Conservation (phyloP, 495 filamentous ascomycete genomes). For the Chaetomium tenue region DNA sequence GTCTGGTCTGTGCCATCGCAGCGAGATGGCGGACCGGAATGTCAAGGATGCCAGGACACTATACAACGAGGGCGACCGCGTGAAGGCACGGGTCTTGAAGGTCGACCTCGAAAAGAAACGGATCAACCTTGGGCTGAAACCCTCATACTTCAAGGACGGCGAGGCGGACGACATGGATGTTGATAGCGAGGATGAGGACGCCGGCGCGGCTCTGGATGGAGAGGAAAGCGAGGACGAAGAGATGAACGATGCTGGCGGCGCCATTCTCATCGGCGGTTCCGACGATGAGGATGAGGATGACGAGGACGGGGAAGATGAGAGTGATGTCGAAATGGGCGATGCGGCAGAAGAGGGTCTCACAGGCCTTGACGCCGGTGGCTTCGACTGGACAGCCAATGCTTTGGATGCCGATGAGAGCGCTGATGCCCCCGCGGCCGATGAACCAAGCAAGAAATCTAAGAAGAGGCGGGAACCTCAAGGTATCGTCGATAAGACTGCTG, state of each 20-base stretch:
- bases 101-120: conserved; percentile 69
- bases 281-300: conserved; percentile 48
- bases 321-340: conserved; percentile 52
- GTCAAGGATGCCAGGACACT: conserved; percentile 78
- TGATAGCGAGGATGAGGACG: conserved; percentile 52
- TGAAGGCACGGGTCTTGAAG: conserved; percentile 84
- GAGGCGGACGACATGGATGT: conserved; percentile 54
- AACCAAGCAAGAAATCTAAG: conserved; percentile 66
- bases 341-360: conserved; percentile 33
- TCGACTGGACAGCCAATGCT: conserved; percentile 78
- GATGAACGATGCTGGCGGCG: conserved; percentile 54
- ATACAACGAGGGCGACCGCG: conserved; percentile 81
- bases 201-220: conserved; percentile 43
- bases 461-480: conserved; percentile 75
- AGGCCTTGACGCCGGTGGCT: conserved; percentile 74
- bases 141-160: conserved; percentile 77
- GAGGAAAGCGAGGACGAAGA: conserved; percentile 50
- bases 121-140: conserved; percentile 87
- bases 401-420: conserved; percentile 47
- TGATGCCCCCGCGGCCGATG: conserved; percentile 42
- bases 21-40: conserved; percentile 78
- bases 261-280: conserved; percentile 50
- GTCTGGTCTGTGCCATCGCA: conserved; percentile 87
- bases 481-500: conserved; percentile 81
- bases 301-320: conserved; percentile 44